phyloP scores from a whole-genome alignment of 768 basidiomycete genomes.

The Lepiota venenata region DNA sequence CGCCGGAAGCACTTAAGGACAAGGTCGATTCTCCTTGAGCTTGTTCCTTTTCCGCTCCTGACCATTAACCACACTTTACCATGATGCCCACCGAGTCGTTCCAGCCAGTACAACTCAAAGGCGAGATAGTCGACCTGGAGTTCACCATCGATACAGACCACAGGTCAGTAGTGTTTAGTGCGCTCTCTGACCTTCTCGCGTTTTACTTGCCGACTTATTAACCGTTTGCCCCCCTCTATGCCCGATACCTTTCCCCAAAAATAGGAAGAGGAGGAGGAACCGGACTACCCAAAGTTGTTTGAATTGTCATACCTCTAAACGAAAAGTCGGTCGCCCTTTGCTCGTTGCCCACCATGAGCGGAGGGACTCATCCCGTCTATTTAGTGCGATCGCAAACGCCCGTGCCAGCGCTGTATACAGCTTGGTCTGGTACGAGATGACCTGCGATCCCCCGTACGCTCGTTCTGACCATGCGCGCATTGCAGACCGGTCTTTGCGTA shows the following conservation, averaged over 20 bases:
- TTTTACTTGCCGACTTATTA: slow-evolving; percentile 47
- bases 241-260: slow-evolving; percentile 41
- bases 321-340: slow-evolving; percentile 59
- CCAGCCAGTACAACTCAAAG: slow-evolving; percentile 63
- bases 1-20: slow-evolving; percentile 54
- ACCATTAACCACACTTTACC: slow-evolving; percentile 20
- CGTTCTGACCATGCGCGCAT: slow-evolving; percentile 11
- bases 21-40: slow-evolving; percentile 41
- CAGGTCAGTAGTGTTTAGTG: slow-evolving; percentile 34
- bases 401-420: slow-evolving; percentile 88
- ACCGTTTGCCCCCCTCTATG: slow-evolving; percentile 42
- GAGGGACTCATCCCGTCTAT: slow-evolving; percentile 13
- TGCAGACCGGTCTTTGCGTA: slow-evolving; percentile 87
- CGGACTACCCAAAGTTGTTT: slow-evolving; percentile 86
- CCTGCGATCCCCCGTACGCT: background rate
- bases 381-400: slow-evolving; percentile 89
- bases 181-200: slow-evolving; percentile 15
- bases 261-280: slow-evolving; percentile 83
- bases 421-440: slow-evolving; percentile 66
- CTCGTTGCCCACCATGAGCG: slow-evolving; percentile 8
- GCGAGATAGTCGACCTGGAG: slow-evolving; percentile 77
- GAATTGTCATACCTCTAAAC: slow-evolving; percentile 92
- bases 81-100: slow-evolving; percentile 56
- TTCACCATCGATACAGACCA: slow-evolving; percentile 71
- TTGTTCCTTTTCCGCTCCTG: slow-evolving; percentile 45